A percentile compares a stretch with the other conserved stretches of the same genome.
phyloP scores from a whole-genome alignment of 768 basidiomycete genomes.

The Tricholoma furcatifolium region DNA sequence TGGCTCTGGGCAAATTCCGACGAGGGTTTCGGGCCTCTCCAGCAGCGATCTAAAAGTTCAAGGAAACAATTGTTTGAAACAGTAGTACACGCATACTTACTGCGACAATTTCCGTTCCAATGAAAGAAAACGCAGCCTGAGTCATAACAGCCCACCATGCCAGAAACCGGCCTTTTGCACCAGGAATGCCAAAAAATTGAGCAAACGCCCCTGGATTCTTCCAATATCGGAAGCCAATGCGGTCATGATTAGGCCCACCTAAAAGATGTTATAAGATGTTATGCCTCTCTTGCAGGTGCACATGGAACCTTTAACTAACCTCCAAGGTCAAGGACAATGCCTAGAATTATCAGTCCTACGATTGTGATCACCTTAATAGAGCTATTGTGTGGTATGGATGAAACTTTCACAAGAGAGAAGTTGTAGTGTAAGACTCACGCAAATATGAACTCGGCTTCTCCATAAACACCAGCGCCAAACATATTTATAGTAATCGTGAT shows the following conservation, averaged over 20 bases:
- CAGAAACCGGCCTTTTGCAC: conserved; percentile 72
- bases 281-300: not conserved
- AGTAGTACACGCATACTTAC: conserved; percentile 38
- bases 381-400: conserved; percentile 21
- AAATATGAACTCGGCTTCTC: conserved; percentile 85
- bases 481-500: conserved; percentile 77
- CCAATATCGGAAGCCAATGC: conserved; percentile 78
- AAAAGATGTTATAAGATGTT: not conserved
- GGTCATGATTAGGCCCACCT: conserved; percentile 82
- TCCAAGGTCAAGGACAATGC: conserved; percentile 79
- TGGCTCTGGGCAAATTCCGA: conserved; percentile 60
- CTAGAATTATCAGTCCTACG: conserved; percentile 64
- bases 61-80: not conserved
- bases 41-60: conserved; percentile 61
- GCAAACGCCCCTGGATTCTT: conserved; percentile 86
- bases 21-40: conserved; percentile 89
- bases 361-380: conserved; percentile 89
- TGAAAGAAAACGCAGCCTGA: conserved; percentile 89
- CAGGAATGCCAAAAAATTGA: conserved; percentile 65
- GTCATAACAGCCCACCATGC: conserved; percentile 60
- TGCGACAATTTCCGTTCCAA: conserved; percentile 93
- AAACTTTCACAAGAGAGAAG: conserved; percentile 31
- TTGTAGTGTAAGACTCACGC: conserved; percentile 49
- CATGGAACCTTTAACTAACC: conserved; percentile 29
- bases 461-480: conserved; percentile 75